Percentiles rank a stretch among this genome's conserved stretches.
phyloP scores from a whole-genome alignment of 2,329 filamentous ascomycete genomes.

The Ophiostoma piceae region DNA sequence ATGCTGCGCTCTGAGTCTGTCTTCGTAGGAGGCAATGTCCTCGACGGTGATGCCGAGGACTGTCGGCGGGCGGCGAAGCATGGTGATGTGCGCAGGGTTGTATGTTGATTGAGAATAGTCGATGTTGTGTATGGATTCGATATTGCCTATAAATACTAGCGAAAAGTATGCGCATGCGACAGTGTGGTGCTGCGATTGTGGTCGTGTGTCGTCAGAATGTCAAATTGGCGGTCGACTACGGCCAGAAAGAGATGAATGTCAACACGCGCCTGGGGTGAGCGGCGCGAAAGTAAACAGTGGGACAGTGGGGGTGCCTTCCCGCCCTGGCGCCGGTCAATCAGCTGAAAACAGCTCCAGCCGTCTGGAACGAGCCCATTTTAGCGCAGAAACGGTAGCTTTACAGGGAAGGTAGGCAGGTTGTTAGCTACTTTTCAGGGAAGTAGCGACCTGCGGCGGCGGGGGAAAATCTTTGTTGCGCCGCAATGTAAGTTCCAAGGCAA shows the following conservation, averaged over 20 bases:
- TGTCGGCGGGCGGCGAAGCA: constrained; percentile 55
- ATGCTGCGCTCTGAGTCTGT: constrained; percentile 40
- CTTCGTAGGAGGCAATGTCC: constrained; percentile 66
- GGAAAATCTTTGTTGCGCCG: constrained; percentile 25
- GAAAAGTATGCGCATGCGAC: background rate
- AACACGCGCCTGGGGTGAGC: constrained; percentile 15
- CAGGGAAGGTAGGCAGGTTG: background rate
- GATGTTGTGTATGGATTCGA: background rate
- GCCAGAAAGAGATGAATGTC: constrained; percentile 11
- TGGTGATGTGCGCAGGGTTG: constrained; percentile 18
- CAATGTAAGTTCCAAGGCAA: background rate
- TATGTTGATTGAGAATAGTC: background rate
- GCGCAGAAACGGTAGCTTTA: constrained; percentile 4
- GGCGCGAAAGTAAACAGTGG: constrained; percentile 20
- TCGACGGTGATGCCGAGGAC: constrained; percentile 63
- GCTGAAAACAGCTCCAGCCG: background rate
- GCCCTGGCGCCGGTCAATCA: background rate
- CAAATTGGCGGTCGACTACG: background rate
- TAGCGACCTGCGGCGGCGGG: constrained; percentile 16
- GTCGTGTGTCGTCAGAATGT: background rate
- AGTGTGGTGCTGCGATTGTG: background rate
- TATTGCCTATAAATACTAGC: background rate
- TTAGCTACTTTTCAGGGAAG: background rate
- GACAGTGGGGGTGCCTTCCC: background rate
- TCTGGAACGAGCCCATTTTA: background rate